Conservation (phyloP, 192 early-diverging fungal species). For the Linnemannia exigua region DNA sequence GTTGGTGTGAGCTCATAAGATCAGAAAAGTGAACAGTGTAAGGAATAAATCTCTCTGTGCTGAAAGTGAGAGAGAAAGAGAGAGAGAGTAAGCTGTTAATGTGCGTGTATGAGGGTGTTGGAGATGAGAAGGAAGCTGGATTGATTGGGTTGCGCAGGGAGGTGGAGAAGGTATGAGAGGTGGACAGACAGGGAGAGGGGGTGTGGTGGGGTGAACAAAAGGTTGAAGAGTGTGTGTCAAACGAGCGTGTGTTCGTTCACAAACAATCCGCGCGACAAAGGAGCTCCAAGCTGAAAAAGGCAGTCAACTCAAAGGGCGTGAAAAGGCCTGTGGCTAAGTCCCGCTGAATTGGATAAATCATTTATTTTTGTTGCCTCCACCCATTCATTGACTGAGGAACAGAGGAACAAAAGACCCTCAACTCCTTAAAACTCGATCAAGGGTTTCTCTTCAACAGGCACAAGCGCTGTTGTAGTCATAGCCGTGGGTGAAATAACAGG, state of each 20-base stretch:
- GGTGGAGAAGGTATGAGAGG: neutral
- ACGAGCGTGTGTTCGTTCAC: no score
- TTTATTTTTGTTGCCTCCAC: no score
- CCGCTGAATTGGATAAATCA: no score
- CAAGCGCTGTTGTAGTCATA: neutral
- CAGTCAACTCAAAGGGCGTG: neutral
- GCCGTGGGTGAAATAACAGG: neutral
- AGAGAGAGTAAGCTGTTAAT: neutral
- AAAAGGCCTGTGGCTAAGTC: neutral
- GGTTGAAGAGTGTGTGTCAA: no score
- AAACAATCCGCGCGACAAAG: no score
- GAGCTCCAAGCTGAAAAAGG: no score
- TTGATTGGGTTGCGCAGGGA: neutral
- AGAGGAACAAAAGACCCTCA: neutral
- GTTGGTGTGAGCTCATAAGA: slow-evolving; percentile 39
- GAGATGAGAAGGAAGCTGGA: neutral
- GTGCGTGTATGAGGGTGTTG: neutral
- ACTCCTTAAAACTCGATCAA: slow-evolving; percentile 67
- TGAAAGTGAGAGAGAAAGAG: neutral
- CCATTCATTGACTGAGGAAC: no score
- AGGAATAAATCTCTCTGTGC: neutral
- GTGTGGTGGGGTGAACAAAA: no score
- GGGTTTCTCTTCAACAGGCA: slow-evolving; percentile 65
- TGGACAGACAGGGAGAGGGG: neutral
- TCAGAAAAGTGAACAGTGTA: neutral